Base-by-base conservation (phyloP, 148 eudicot genomes). In the Amaranthus cruentus region DNA sequence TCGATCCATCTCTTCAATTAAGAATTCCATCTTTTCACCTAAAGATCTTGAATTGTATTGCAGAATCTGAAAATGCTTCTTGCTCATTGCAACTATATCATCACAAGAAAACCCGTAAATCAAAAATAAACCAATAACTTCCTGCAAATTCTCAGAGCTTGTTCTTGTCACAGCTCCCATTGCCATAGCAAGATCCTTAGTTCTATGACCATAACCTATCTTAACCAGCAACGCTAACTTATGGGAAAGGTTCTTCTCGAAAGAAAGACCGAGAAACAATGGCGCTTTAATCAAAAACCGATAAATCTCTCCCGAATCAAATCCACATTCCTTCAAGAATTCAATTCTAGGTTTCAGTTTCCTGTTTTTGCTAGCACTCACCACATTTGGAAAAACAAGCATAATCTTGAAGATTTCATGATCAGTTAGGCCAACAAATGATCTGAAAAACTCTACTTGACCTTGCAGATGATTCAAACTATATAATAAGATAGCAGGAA, bases 81-180 rank as follows among this genome's bases (percentile, higher is more conserved):
- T 87, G 85, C 93, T 86, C 97, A 91, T 91, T 50, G 84, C 87
- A 75, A 91, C 75, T 60, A 94, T 91, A 72, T 91, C 96, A 47
- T 89, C 88, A 70, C 79, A 88, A 66, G 88, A 83, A 69, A 91
- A 84, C 6, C 97, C 97, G 66, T 88, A 90, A 59, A 80, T 83
- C 88, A 95, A 81, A 73, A 85, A 90, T 47, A 91, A 71, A 57
- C 90, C 86, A 59, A 95, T 78, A 21, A 86, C 96, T 78, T 79
- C 83, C 76, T 95, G 98, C 76, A 95, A 58, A 73, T 89, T 88
- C 85, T 86, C 89, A 81, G 79, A 86, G 83, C 96, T 91, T 8
- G 90, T 87, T 77, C 98, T 82, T 11, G 96, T 89, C 74, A 84
- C 90, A 47, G 97, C 97, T 59, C 96, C 98, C 89, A 91, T 84